Percentiles rank a stretch among this genome's conserved stretches.
phyloP scores from a whole-genome alignment of 371 early-diverging fungal species.

The Vittaforma corneae region DNA sequence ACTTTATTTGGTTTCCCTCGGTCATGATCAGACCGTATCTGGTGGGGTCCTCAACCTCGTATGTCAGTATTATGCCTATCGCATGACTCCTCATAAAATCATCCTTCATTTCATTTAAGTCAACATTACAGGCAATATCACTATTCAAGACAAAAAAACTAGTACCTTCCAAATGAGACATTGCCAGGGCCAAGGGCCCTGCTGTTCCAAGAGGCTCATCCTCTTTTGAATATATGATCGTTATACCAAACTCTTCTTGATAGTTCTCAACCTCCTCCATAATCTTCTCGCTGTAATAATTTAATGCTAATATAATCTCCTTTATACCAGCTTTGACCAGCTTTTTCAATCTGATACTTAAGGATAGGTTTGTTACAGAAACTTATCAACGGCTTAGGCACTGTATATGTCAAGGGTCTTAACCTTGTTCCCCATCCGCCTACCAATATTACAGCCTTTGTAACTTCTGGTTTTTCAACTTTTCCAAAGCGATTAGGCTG shows the following conservation, averaged over 20 bases:
- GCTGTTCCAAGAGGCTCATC: constrained; percentile 89
- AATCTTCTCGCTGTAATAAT: constrained; percentile 79
- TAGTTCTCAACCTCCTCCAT: constrained; percentile 71
- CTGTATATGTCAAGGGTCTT: constrained; percentile 84
- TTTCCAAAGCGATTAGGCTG: too few relatives aligned
- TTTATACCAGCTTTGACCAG: constrained; percentile 85
- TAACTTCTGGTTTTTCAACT: constrained; percentile 5
- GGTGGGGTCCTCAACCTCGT: constrained; percentile 87
- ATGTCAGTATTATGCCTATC: constrained; percentile 62
- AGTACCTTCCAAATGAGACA: constrained; percentile 69
- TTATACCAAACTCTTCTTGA: constrained; percentile 66
- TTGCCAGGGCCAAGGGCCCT: constrained; percentile 85
- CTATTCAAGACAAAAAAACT: constrained; percentile 96
- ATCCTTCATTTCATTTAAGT: constrained; percentile 71
- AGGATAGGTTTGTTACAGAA: constrained; percentile 97
- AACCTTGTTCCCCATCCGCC: constrained; percentile 97
- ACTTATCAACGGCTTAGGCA: constrained; percentile 93
- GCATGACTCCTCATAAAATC: constrained; percentile 63
- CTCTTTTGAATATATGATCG: constrained; percentile 88
- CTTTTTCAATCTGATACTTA: constrained; percentile 90
- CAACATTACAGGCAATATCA: constrained; percentile 93
- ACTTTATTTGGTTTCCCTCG: constrained; percentile 63
- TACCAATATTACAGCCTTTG: constrained; percentile 87
- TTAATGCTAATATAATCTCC: constrained; percentile 91
- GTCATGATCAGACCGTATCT: constrained; percentile 87